Evolutionary conservation across 1,284 basidiomycete genomes (phyloP).

Genomic region (Cryptococcus hybrid): DNA sequence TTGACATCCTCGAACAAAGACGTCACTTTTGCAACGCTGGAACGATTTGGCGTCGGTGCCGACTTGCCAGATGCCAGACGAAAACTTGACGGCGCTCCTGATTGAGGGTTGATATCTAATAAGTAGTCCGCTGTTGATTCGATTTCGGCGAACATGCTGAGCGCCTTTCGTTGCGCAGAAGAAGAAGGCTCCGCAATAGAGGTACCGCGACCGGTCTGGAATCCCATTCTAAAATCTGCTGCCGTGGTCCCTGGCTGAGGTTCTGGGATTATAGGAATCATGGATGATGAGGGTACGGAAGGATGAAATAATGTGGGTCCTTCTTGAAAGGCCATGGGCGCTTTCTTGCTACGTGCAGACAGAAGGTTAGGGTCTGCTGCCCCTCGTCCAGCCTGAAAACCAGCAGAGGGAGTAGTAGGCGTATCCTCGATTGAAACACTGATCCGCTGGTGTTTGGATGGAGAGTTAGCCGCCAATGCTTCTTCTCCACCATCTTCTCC

Average conservation of each 20-base stretch:
- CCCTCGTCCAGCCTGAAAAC: neutral
- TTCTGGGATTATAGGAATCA: slow-evolving; percentile 1
- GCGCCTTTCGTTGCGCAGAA: slow-evolving; percentile 5
- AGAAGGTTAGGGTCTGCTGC: neutral
- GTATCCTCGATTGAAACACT: too few relatives aligned
- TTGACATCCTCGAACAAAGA: slow-evolving; percentile 3
- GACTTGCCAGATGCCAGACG: slow-evolving; percentile 12
- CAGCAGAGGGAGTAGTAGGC: too few relatives aligned
- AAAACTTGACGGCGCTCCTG: neutral
- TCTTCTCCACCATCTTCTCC: neutral
- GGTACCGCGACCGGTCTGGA: slow-evolving; percentile 19
- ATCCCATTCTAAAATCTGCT: slow-evolving; percentile 2
- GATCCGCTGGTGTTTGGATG: too few relatives aligned
- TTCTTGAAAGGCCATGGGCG: slow-evolving; percentile 11
- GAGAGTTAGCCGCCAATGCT: slow-evolving; percentile 3
- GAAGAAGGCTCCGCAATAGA: slow-evolving; percentile 17
- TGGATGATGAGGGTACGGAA: slow-evolving; percentile 18
- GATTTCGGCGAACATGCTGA: neutral
- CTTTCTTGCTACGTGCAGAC: neutral
- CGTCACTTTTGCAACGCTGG: slow-evolving; percentile 4
- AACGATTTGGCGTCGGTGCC: neutral
- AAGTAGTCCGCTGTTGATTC: neutral
- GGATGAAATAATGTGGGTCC: neutral
- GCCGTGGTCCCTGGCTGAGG: neutral
- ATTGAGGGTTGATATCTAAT: too few relatives aligned